phyloP scores from a whole-genome alignment of 768 basidiomycete species.

The Pleurotus sapidus region DNA sequence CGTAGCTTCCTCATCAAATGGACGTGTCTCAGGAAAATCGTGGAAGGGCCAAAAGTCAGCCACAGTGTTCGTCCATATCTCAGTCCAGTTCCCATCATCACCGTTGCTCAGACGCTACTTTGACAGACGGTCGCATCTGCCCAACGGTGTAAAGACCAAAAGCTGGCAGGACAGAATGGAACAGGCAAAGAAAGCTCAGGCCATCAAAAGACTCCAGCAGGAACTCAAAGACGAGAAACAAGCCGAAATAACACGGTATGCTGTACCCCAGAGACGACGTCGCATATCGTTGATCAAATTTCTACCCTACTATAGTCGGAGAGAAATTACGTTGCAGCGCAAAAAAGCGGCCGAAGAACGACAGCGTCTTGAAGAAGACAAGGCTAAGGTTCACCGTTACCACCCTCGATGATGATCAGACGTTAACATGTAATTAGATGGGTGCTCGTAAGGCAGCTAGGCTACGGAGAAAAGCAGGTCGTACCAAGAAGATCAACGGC shows the following conservation, averaged over 20 bases:
- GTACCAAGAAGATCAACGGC: slow-evolving; percentile 79
- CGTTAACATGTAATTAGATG: slow-evolving; percentile 40
- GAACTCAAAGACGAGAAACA: slow-evolving; percentile 79
- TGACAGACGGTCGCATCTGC: slow-evolving; percentile 65
- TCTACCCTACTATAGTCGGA: slow-evolving; percentile 40
- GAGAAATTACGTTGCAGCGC: slow-evolving; percentile 67
- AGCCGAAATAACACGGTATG: slow-evolving; percentile 60
- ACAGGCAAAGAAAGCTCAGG: slow-evolving; percentile 59
- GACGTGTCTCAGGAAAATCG: slow-evolving; percentile 66
- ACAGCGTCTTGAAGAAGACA: slow-evolving; percentile 61
- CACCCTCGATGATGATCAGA: not conserved
- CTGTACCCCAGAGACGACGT: not conserved
- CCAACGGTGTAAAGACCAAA: slow-evolving; percentile 61
- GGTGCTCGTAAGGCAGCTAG: slow-evolving; percentile 76
- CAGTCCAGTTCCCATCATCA: slow-evolving; percentile 8
- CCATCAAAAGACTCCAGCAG: slow-evolving; percentile 69
- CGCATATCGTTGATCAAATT: not conserved
- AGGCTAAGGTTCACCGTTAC: slow-evolving; percentile 46
- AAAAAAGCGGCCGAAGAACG: slow-evolving; percentile 74
- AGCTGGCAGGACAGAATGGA: slow-evolving; percentile 69
- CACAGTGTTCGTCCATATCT: slow-evolving; percentile 39
- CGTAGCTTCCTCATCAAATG: slow-evolving; percentile 58
- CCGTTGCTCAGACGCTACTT: not conserved
- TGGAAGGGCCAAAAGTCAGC: slow-evolving; percentile 58
- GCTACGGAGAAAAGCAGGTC: slow-evolving; percentile 67